Conservation (phyloP, 176 grass and related monocot species). For the Ensete glaucum region DNA sequence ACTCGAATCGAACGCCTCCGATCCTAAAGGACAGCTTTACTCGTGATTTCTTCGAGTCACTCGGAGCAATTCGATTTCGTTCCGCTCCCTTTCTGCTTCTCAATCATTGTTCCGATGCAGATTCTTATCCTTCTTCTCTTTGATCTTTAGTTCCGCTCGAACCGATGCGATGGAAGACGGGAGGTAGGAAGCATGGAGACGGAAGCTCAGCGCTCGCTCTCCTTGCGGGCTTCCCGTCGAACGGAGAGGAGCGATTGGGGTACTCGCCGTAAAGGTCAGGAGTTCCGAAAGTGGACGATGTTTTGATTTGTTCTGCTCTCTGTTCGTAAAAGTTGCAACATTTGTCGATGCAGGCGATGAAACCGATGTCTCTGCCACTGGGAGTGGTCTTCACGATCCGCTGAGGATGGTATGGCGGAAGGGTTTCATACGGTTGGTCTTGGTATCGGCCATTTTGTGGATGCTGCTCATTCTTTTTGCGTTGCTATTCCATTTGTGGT, state of each 20-base stretch:
- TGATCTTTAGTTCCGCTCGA: too few relatives aligned
- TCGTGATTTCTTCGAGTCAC: too few relatives aligned
- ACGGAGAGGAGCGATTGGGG: constrained; percentile 20
- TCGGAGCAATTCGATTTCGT: too few relatives aligned
- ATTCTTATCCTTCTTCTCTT: too few relatives aligned
- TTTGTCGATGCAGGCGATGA: constrained; percentile 2
- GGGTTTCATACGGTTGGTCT: constrained; percentile 58
- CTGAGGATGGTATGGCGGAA: constrained; percentile 39
- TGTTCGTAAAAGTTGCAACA: not conserved
- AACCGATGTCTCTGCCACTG: not conserved
- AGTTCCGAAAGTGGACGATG: not conserved
- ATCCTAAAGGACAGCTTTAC: too few relatives aligned
- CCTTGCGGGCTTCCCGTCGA: constrained; percentile 14
- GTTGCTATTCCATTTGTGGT: constrained; percentile 85
- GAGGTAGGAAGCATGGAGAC: constrained; percentile 23
- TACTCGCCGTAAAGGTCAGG: constrained; percentile 44
- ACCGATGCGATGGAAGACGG: constrained; percentile 2
- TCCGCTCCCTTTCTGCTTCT: too few relatives aligned
- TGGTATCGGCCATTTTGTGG: constrained; percentile 68
- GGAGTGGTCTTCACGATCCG: constrained; percentile 3
- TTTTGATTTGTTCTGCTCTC: too few relatives aligned
- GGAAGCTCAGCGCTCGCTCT: constrained; percentile 33
- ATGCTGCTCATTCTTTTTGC: constrained; percentile 64
- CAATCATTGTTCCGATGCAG: too few relatives aligned
- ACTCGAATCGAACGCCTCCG: too few relatives aligned